Evolutionary conservation across 2,329 filamentous ascomycete species (phyloP).

Genomic region (Chaetomiaceae sp.): DNA sequence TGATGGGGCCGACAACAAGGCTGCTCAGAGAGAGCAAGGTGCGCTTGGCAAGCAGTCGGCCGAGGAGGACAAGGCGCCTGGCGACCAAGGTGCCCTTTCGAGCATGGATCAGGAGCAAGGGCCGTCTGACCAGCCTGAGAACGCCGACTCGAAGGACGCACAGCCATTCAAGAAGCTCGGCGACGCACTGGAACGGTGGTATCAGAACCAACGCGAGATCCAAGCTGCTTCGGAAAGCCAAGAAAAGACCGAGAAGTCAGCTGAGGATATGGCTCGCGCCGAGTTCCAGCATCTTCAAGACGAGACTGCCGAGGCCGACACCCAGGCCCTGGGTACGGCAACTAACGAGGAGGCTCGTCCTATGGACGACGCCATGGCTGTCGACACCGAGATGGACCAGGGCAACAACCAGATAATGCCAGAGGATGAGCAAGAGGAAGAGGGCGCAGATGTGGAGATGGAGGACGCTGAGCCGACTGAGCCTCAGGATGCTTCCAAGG

Average conservation of each 20-base stretch:
- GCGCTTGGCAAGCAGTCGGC: slow-evolving; percentile 57
- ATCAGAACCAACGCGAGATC: slow-evolving; percentile 82
- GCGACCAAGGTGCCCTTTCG: slow-evolving; percentile 56
- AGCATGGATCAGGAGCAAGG: slow-evolving; percentile 42
- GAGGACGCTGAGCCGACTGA: slow-evolving; percentile 40
- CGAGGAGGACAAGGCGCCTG: slow-evolving; percentile 57
- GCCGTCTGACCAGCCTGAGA: slow-evolving; percentile 41
- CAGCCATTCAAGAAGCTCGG: slow-evolving; percentile 93
- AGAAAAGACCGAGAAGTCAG: slow-evolving; percentile 44
- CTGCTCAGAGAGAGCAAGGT: slow-evolving; percentile 61
- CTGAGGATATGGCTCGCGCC: slow-evolving; percentile 67
- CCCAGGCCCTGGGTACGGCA: slow-evolving; percentile 85
- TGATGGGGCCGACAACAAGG: slow-evolving; percentile 48
- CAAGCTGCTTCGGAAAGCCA: slow-evolving; percentile 50
- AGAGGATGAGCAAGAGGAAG: slow-evolving; percentile 39
- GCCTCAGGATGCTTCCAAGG: slow-evolving; percentile 37
- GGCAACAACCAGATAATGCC: slow-evolving; percentile 45
- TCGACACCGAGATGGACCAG: slow-evolving; percentile 64
- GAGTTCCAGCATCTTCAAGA: slow-evolving; percentile 93
- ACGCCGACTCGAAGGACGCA: slow-evolving; percentile 40
- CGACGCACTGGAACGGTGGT: slow-evolving; percentile 88
- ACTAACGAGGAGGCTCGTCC: slow-evolving; percentile 81
- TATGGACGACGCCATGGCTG: slow-evolving; percentile 82
- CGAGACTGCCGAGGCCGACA: slow-evolving; percentile 74
- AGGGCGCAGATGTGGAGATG: slow-evolving; percentile 41